These are phyloP conservation scores for Plasmodium knowlesi DNA, from an alignment of 169 alveolate species.

Conservation along the genomic window DNA sequence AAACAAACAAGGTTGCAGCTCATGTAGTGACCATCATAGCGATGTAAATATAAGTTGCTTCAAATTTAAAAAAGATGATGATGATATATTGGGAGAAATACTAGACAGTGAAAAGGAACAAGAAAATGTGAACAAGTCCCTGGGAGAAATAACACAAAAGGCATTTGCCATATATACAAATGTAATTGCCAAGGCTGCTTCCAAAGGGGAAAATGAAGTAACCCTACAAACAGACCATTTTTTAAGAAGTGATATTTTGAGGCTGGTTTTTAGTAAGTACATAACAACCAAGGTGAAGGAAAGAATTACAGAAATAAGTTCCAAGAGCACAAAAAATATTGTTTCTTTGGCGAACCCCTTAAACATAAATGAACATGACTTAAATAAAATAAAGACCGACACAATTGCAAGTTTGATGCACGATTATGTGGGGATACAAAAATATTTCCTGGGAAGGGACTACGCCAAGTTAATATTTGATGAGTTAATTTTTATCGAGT, in stretches of 20 bases:
- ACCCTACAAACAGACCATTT: constrained; percentile 60
- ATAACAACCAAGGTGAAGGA: constrained; percentile 22
- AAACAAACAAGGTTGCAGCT: background rate
- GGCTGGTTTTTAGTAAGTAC: constrained; percentile 36
- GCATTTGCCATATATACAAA: constrained; percentile 50
- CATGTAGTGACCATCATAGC: constrained; percentile 4
- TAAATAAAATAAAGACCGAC: constrained; percentile 49
- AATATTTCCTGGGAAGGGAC: constrained; percentile 48
- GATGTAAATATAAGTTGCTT: constrained; percentile 39
- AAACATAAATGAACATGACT: constrained; percentile 50
- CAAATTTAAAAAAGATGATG: constrained; percentile 72
- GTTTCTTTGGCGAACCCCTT: constrained; percentile 71
- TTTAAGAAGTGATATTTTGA: constrained; percentile 69
- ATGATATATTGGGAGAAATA: constrained; percentile 73
- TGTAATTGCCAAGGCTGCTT: constrained; percentile 47
- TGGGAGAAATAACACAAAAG: constrained; percentile 42
- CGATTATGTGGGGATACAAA: constrained; percentile 44
- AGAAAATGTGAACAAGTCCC: constrained; percentile 43
- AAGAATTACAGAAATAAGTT: constrained; percentile 57
- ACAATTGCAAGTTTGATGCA: constrained; percentile 74
- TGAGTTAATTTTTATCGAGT: constrained; percentile 64
- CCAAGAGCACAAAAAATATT: constrained; percentile 58
- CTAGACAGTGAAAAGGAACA: constrained; percentile 66
- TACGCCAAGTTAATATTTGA: constrained; percentile 50
- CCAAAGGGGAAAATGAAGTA: constrained; percentile 26